Conservation (phyloP, 2,329 filamentous ascomycete species). For the Catunica adiposa region DNA sequence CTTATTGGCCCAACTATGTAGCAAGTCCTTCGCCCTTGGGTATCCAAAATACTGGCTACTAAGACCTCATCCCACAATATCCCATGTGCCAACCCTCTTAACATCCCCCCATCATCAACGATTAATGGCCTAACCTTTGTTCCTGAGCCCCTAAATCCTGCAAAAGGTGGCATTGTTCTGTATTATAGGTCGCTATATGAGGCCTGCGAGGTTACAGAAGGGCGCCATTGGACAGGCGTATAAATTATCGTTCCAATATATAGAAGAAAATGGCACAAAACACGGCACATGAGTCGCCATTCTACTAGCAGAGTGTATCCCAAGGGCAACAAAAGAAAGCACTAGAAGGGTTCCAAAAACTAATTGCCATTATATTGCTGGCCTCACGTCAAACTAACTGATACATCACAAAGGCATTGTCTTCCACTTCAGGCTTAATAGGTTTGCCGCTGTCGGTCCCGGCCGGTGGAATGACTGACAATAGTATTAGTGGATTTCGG, state of each 20-base stretch:
- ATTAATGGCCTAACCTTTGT: too few species aligned
- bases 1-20: too few species aligned
- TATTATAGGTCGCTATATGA: background rate
- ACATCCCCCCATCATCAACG: too few species aligned
- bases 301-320: background rate
- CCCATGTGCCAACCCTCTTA: too few species aligned
- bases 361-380: background rate
- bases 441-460: too few species aligned
- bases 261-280: background rate
- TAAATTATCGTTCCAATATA: background rate
- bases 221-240: background rate
- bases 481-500: too few species aligned
- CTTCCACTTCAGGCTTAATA: too few species aligned
- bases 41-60: too few species aligned
- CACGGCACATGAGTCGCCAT: background rate
- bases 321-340: background rate
- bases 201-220: background rate
- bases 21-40: too few species aligned
- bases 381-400: background rate
- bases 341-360: background rate
- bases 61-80: too few species aligned
- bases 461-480: too few species aligned
- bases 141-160: background rate
- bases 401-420: too few species aligned
- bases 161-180: background rate